Evolutionary conservation across 2,329 filamentous ascomycete species (phyloP).

Genomic region (Diaporthe sp.): DNA sequence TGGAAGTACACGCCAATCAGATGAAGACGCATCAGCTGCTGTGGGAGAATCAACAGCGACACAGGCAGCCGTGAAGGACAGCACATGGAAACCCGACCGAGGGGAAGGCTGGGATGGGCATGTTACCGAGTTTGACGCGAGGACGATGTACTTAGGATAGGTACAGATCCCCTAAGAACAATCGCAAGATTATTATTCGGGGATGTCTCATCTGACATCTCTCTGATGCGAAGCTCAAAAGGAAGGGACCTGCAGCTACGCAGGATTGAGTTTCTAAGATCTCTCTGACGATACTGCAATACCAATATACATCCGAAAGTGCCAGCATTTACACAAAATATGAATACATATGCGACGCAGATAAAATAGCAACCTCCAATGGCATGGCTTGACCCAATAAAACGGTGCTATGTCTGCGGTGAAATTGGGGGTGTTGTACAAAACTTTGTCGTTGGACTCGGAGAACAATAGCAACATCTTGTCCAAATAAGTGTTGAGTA

Average conservation of each 20-base stretch:
- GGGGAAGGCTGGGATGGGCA: neutral
- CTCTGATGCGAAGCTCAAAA: neutral
- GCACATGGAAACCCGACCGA: neutral
- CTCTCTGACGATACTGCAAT: neutral
- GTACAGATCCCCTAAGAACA: rapidly evolving
- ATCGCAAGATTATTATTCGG: neutral
- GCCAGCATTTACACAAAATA: rapidly evolving
- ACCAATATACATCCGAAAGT: no score
- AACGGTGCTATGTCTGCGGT: no score
- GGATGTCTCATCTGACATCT: neutral
- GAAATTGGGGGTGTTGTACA: no score
- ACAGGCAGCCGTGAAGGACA: neutral
- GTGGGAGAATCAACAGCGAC: neutral
- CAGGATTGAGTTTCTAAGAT: neutral
- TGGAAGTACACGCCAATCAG: neutral
- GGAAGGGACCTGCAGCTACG: neutral
- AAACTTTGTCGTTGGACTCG: neutral
- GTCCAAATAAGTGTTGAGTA: neutral
- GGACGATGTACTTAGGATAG: conserved; percentile 5
- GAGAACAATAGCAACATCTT: neutral
- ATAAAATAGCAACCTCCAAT: no score
- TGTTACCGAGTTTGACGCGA: neutral
- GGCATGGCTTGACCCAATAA: no score
- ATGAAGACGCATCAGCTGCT: neutral
- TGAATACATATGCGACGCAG: no score